These are phyloP conservation scores for Amanita polypyramis DNA, from an alignment of 768 basidiomycete genomes.

Conservation along the genomic window DNA sequence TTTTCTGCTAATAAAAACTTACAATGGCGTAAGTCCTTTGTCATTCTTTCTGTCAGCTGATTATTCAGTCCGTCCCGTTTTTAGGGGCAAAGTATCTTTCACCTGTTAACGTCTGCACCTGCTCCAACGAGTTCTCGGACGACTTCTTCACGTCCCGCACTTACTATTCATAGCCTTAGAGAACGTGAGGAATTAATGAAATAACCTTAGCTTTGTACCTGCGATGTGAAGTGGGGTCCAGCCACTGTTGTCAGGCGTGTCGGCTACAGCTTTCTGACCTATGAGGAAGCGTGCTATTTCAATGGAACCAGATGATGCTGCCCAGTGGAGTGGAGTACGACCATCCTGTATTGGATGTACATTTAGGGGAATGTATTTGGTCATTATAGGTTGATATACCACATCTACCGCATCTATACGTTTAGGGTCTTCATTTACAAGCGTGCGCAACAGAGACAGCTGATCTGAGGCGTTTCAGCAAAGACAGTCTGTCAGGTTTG, in stretches of 20 bases:
- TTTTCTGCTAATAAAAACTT: slow-evolving; percentile 19
- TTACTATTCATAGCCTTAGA: slow-evolving; percentile 34
- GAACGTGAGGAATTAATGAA: background rate
- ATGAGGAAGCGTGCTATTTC: slow-evolving; percentile 62
- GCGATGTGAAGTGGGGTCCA: slow-evolving; percentile 81
- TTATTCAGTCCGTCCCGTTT: slow-evolving; percentile 1
- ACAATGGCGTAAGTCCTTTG: slow-evolving; percentile 82
- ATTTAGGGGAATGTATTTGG: slow-evolving; percentile 2
- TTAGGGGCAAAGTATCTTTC: slow-evolving; percentile 13
- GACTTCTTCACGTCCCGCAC: slow-evolving; percentile 69
- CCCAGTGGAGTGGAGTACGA: slow-evolving; percentile 81
- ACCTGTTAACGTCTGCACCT: slow-evolving; percentile 70
- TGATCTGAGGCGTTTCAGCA: slow-evolving; percentile 38
- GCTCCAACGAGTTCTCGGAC: slow-evolving; percentile 72
- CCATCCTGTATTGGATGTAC: slow-evolving; percentile 42
- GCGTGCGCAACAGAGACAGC: slow-evolving; percentile 53
- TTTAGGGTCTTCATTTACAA: slow-evolving; percentile 52
- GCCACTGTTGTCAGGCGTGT: slow-evolving; percentile 52
- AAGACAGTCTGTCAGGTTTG: slow-evolving; percentile 1
- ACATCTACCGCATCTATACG: slow-evolving; percentile 52
- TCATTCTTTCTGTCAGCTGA: slow-evolving; percentile 46
- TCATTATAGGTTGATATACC: slow-evolving; percentile 25
- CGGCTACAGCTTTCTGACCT: slow-evolving; percentile 59
- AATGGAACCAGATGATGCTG: slow-evolving; percentile 60
- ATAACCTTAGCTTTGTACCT: slow-evolving; percentile 26